Evolutionary conservation across 1,139 yeast species (phyloP).

Genomic region (Yamadazyma aaseri): DNA sequence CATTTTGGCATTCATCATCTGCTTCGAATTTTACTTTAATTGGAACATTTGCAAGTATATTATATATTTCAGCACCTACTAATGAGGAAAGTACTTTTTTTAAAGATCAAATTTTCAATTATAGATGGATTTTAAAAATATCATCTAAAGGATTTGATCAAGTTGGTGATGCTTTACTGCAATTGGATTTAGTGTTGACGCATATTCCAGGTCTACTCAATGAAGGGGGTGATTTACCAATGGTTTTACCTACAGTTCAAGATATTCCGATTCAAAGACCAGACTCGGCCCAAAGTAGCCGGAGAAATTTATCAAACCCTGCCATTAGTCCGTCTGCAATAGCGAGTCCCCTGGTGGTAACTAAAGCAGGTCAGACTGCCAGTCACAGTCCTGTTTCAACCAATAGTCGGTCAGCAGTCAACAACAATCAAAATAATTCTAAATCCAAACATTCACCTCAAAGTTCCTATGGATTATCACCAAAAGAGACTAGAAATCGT

Average conservation of each 20-base stretch:
- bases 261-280: constrained; percentile 22
- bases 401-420: constrained; percentile 10
- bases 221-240: constrained; percentile 43
- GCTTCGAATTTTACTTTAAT: constrained; percentile 75
- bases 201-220: constrained; percentile 67
- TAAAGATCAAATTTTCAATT: constrained; percentile 68
- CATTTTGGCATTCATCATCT: constrained; percentile 87
- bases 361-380: background rate
- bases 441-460: constrained; percentile 25
- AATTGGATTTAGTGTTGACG: constrained; percentile 61
- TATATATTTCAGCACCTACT: constrained; percentile 60
- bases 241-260: constrained; percentile 37
- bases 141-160: constrained; percentile 75
- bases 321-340: constrained; percentile 10
- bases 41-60: constrained; percentile 81
- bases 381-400: constrained; percentile 2
- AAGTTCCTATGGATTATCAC: constrained; percentile 34
- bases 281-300: constrained; percentile 9
- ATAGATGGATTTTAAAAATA: constrained; percentile 71
- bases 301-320: constrained; percentile 10
- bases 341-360: constrained; percentile 4
- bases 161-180: constrained; percentile 64
- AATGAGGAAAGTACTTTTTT: constrained; percentile 63
- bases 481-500: constrained; percentile 20
- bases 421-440: constrained; percentile 16